A percentile compares a stretch with the other conserved stretches of the same genome.
Evolutionary conservation across 1,139 yeast species (phyloP).

Genomic region (Kluyveromyces sp.): DNA sequence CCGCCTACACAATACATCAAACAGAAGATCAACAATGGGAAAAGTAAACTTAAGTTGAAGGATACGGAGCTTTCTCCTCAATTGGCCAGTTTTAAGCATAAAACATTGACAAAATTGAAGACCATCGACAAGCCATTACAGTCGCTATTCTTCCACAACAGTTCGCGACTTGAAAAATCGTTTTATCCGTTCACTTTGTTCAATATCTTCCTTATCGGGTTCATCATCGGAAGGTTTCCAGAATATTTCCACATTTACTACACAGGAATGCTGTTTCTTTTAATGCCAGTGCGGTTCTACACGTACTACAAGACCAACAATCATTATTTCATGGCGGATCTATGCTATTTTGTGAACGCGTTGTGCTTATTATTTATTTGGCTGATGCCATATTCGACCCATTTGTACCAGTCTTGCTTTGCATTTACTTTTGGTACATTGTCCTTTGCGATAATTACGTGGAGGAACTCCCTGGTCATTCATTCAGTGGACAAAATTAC

Average conservation of each 20-base stretch:
- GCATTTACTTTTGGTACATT: slow-evolving; percentile 84
- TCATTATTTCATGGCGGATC: slow-evolving; percentile 86
- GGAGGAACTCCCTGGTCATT: slow-evolving; percentile 90
- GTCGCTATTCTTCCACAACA: slow-evolving; percentile 33
- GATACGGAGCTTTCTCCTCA: slow-evolving; percentile 16
- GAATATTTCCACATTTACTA: slow-evolving; percentile 70
- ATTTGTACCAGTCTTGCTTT: slow-evolving; percentile 74
- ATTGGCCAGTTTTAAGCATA: slow-evolving; percentile 17
- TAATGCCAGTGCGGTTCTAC: slow-evolving; percentile 82
- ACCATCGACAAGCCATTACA: slow-evolving; percentile 21
- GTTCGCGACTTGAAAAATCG: slow-evolving; percentile 67
- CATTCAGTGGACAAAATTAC: slow-evolving; percentile 94
- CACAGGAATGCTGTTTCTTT: slow-evolving; percentile 49
- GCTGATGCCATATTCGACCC: slow-evolving; percentile 68
- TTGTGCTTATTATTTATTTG: slow-evolving; percentile 68
- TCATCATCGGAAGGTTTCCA: slow-evolving; percentile 73
- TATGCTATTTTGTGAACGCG: slow-evolving; percentile 84
- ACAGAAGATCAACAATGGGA: slow-evolving; percentile 13
- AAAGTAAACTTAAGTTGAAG: slow-evolving; percentile 9
- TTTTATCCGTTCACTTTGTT: slow-evolving; percentile 74
- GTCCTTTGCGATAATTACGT: slow-evolving; percentile 89
- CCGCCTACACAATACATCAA: slow-evolving; percentile 13
- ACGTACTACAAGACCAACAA: slow-evolving; percentile 72
- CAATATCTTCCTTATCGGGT: slow-evolving; percentile 64
- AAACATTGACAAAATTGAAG: slow-evolving; percentile 17